These are phyloP conservation scores for Zizania latifolia DNA, from an alignment of 176 grass and related monocot genomes.

Conservation along the genomic window DNA sequence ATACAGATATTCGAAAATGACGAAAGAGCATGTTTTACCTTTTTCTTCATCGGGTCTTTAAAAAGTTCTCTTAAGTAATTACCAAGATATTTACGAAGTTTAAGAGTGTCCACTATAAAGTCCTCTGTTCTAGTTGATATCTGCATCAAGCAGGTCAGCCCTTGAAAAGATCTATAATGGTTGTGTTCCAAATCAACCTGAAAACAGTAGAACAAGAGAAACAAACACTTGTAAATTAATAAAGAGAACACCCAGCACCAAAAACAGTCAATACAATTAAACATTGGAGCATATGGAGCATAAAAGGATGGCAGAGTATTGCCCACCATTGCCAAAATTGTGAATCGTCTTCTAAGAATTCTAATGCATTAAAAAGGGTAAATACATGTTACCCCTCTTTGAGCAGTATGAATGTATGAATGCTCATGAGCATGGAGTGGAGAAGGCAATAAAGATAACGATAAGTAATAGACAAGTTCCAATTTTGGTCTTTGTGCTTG, in stretches of 20 bases:
- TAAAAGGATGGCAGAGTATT: not conserved
- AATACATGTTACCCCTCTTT: not conserved
- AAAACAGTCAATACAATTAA: not conserved
- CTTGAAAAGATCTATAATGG: slow-evolving; percentile 91
- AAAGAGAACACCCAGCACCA: not conserved
- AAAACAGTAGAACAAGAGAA: slow-evolving; percentile 10
- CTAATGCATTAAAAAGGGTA: not conserved
- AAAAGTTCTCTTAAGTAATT: slow-evolving; percentile 72
- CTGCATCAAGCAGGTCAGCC: slow-evolving; percentile 95
- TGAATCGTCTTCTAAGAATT: slow-evolving; percentile 5
- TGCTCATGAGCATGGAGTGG: not conserved
- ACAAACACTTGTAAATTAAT: slow-evolving; percentile 12
- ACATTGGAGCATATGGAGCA: not conserved
- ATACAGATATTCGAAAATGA: not conserved
- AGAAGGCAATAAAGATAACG: not conserved
- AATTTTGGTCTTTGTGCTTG: not conserved
- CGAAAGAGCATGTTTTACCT: slow-evolving; percentile 41
- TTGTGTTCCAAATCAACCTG: slow-evolving; percentile 99
- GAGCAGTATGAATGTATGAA: not conserved
- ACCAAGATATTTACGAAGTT: slow-evolving; percentile 75
- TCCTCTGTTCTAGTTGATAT: slow-evolving; percentile 93
- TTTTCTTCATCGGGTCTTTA: slow-evolving; percentile 74
- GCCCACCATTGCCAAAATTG: not conserved
- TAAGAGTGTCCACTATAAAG: slow-evolving; percentile 91
- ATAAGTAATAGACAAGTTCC: not conserved